These are phyloP conservation scores for Leptodermis oblonga DNA, from an alignment of 257 asterid genomes.

Conservation along the genomic window DNA sequence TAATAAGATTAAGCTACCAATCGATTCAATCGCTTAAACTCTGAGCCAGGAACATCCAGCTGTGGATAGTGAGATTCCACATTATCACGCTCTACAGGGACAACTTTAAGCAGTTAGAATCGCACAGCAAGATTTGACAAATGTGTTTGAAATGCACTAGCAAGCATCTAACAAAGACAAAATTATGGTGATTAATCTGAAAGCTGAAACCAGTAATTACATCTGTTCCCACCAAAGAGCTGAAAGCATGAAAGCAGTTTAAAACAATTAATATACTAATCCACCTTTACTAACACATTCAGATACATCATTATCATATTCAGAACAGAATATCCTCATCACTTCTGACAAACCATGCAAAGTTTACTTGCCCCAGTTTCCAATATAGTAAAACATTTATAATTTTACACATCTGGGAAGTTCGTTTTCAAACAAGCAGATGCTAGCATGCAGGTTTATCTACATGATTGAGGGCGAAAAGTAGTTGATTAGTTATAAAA, in stretches of 20 bases:
- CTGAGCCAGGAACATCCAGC: conserved; percentile 66
- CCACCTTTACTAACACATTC: too few species aligned
- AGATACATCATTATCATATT: neutral
- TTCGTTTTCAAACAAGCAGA: neutral
- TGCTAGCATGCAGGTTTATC: neutral
- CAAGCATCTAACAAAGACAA: neutral
- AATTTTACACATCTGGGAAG: neutral
- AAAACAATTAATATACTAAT: too few species aligned
- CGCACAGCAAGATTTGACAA: neutral
- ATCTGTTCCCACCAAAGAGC: neutral
- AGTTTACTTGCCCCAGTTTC: neutral
- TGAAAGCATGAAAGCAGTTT: neutral
- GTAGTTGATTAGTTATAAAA: too few species aligned
- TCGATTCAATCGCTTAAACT: conserved; percentile 50
- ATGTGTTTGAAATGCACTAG: neutral
- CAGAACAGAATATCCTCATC: neutral
- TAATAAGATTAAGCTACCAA: conserved; percentile 41
- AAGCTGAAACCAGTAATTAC: neutral
- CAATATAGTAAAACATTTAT: neutral
- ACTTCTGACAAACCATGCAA: neutral
- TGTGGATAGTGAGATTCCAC: conserved; percentile 79
- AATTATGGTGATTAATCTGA: neutral
- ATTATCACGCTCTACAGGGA: conserved; percentile 54
- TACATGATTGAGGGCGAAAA: neutral
- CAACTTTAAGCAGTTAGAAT: conserved; percentile 9